Evolutionary conservation across 2,329 filamentous ascomycete genomes (phyloP).

Genomic region (Rhexocercosporidium sp.): DNA sequence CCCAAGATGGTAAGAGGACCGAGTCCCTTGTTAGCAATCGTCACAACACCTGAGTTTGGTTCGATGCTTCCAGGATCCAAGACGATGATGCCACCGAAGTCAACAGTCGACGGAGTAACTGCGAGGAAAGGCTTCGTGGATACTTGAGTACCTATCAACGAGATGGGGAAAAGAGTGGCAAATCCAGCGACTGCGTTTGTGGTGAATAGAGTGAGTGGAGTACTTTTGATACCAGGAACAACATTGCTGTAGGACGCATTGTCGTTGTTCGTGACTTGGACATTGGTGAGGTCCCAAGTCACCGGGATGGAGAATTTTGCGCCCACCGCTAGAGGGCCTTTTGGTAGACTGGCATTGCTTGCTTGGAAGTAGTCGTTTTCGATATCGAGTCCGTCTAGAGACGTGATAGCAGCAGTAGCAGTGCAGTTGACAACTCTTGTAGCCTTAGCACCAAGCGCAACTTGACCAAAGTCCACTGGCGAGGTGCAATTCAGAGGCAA

Average conservation of each 20-base stretch:
- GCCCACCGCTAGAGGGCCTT: conserved; percentile 39
- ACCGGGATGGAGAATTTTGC: conserved; percentile 44
- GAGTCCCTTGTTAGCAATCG: conserved; percentile 44
- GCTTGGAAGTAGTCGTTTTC: conserved; percentile 41
- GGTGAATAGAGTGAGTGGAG: conserved; percentile 44
- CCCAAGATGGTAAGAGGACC: conserved; percentile 42
- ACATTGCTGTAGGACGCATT: conserved; percentile 29
- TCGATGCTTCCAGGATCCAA: conserved; percentile 28
- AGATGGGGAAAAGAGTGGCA: conserved; percentile 43
- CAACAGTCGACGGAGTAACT: conserved; percentile 41
- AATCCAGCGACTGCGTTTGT: conserved; percentile 44
- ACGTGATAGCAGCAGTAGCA: conserved; percentile 43
- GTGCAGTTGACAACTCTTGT: conserved; percentile 40
- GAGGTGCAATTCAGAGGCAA: conserved; percentile 45
- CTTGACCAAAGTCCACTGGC: conserved; percentile 44
- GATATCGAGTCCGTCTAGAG: conserved; percentile 40
- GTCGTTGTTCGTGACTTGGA: conserved; percentile 19
- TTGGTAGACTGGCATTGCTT: conserved; percentile 42
- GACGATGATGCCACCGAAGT: conserved; percentile 44
- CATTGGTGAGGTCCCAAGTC: conserved; percentile 41
- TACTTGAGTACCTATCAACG: conserved; percentile 44
- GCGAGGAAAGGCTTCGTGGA: conserved; percentile 41
- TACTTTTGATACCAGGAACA: conserved; percentile 43
- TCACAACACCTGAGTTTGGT: conserved; percentile 38
- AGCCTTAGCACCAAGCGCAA: conserved; percentile 38